Base-by-base conservation (phyloP, 129 eudicot genomes). In the Escallonia rubra region DNA sequence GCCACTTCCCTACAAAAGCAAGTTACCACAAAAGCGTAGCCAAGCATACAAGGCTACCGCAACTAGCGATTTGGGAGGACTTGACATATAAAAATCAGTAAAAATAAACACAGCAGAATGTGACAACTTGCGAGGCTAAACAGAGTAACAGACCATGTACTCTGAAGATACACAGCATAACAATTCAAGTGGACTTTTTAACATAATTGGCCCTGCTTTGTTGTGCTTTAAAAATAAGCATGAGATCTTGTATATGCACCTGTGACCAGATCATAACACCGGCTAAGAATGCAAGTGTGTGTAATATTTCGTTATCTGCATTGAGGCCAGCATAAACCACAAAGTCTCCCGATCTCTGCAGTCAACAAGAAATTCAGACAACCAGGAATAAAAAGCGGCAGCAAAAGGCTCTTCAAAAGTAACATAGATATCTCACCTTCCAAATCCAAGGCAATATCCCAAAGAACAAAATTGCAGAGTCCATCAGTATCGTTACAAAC, bases 191-290 rank as follows among this genome's bases (percentile, higher is more conserved):
- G 34, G 34, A 23, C 34, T 23, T 23, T 23, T 23, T 23, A 23
- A 23, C 34, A 23, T 23, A 23, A 23, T 23, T 23, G 34, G 34
- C 34, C 34, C 34, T 23, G 34, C 34, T 23, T 1, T 23, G 34
- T 23, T 23, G 34, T 23, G 34, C 34, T 23, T 23, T 23, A 23
- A 0, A 23, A 23, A 23, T 23, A 23, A 23, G 34, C 34, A 23
- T 23, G 1, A 23, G 34, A 23, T 23, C 34, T 23, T 23, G 34
- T 57, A 65, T 41, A 62, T 3, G 56, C 80, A 93, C 96, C 96
- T 94, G 99, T 60, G 97, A 94, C 94, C 99, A 94, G 65, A 90
- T 57, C 93, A 87, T 82, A 77, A 94, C 85, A 73, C 99, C 99
- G 68, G 96, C 97, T 53, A 94, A 73, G 71, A 94, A 94, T 51